These are phyloP conservation scores for Fragilariopsis cylindrus DNA, from an alignment of 108 stramenopile genomes.

Conservation along the genomic window DNA sequence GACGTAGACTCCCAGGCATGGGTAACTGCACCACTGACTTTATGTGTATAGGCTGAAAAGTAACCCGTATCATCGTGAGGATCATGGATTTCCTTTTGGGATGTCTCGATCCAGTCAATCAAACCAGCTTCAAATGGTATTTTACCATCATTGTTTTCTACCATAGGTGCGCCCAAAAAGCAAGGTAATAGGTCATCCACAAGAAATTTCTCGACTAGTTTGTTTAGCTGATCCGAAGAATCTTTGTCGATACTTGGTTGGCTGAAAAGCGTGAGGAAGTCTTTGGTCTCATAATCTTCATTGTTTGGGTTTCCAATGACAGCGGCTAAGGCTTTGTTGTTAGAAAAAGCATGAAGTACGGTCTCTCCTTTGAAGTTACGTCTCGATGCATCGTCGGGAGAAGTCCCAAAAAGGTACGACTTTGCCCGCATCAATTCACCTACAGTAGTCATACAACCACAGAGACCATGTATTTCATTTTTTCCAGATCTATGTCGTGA, in stretches of 20 bases:
- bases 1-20: constrained; percentile 38
- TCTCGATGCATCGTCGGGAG: constrained; percentile 21
- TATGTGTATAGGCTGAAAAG: constrained; percentile 4
- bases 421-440: constrained; percentile 28
- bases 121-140: constrained; percentile 48
- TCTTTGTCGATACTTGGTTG: constrained; percentile 25
- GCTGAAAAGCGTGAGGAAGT: constrained; percentile 7
- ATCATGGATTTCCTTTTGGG: constrained; percentile 3
- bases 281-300: constrained; percentile 25
- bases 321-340: constrained; percentile 36
- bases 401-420: constrained; percentile 21
- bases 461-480: constrained; percentile 23
- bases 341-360: constrained; percentile 43
- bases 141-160: constrained; percentile 27
- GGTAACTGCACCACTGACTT: constrained; percentile 25
- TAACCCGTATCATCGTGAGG: constrained; percentile 11
- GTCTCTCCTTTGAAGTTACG: constrained; percentile 37
- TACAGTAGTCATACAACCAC: constrained; percentile 20
- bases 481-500: not conserved
- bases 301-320: constrained; percentile 19
- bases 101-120: constrained; percentile 33
- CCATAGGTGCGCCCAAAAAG: constrained; percentile 36
- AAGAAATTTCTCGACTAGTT: constrained; percentile 34
- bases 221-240: constrained; percentile 20
- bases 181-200: constrained; percentile 32